A percentile compares a stretch with the other conserved stretches of the same genome.
Evolutionary conservation across 495 filamentous ascomycete species (phyloP).

Genomic region (Aspergillus asperescens): DNA sequence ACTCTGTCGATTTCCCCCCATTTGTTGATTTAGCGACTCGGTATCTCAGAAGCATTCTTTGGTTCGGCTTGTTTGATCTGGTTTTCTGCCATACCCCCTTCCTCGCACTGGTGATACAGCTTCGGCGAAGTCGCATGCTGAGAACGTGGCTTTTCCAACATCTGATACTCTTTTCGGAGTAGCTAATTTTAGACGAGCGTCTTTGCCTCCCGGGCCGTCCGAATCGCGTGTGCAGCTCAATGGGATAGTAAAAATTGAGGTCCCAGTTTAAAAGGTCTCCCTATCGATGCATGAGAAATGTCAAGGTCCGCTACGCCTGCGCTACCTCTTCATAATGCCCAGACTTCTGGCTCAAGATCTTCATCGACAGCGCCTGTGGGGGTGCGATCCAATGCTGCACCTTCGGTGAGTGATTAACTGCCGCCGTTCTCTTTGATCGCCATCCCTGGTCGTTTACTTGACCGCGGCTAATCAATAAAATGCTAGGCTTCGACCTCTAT

Average conservation of each 20-base stretch:
- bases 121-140: slow-evolving; percentile 35
- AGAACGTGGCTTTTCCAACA: slow-evolving; percentile 19
- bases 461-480: slow-evolving; percentile 8
- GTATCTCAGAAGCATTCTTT: slow-evolving; percentile 1
- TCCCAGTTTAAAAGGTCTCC: slow-evolving; percentile 18
- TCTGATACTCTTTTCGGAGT: background rate
- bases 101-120: slow-evolving; percentile 14
- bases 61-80: background rate
- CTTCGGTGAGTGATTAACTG: slow-evolving; percentile 28
- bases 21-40: background rate
- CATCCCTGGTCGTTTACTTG: background rate
- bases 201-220: background rate
- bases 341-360: slow-evolving; percentile 31
- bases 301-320: slow-evolving; percentile 55
- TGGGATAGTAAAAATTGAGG: slow-evolving; percentile 32
- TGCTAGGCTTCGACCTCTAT: slow-evolving; percentile 53
- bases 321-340: slow-evolving; percentile 51
- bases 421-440: background rate
- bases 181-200: background rate
- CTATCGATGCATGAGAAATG: slow-evolving; percentile 50
- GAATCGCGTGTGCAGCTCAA: slow-evolving; percentile 14
- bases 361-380: slow-evolving; percentile 35
- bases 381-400: slow-evolving; percentile 27
- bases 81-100: slow-evolving; percentile 9
- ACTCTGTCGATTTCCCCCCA: background rate